phyloP scores from a whole-genome alignment of 2,329 filamentous ascomycete genomes.

The Ceratocystis colombiana region DNA sequence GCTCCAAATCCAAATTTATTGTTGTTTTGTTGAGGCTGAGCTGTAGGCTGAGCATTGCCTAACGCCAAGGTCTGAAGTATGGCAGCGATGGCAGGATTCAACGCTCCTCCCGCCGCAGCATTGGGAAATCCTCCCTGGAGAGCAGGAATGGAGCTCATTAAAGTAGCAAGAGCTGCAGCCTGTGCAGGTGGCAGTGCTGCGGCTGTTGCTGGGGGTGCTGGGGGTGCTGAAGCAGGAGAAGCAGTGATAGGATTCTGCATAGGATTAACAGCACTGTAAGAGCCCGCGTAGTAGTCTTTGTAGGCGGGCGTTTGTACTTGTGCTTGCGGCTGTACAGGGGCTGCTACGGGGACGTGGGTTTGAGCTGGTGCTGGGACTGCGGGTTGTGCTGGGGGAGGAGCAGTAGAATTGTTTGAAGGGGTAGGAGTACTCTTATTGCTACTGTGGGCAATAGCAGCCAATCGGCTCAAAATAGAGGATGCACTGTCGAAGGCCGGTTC shows the following conservation, averaged over 20 bases:
- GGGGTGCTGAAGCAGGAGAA: conserved; percentile 29
- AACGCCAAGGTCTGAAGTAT: conserved; percentile 24
- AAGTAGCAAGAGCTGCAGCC: conserved; percentile 22
- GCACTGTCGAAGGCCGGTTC: conserved; percentile 37
- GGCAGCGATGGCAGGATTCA: conserved; percentile 21
- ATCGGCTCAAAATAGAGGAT: conserved; percentile 45
- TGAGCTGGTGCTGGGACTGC: not conserved
- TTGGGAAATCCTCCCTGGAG: conserved; percentile 19
- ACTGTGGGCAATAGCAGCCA: conserved; percentile 71
- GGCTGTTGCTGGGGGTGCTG: not conserved
- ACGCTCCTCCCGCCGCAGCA: not conserved
- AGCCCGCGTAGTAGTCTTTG: conserved; percentile 18
- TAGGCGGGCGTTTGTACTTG: not conserved
- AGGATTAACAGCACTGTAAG: conserved; percentile 26
- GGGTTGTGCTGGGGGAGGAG: conserved; percentile 27
- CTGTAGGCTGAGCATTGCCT: not conserved
- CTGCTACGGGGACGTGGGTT: conserved; percentile 31
- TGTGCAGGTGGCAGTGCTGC: conserved; percentile 17
- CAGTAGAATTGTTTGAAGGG: conserved; percentile 37
- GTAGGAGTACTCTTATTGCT: conserved; percentile 43
- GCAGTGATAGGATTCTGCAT: conserved; percentile 27
- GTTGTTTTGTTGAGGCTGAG: conserved; percentile 10
- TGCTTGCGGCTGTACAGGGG: conserved; percentile 27
- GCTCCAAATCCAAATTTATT: conserved; percentile 13
- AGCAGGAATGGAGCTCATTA: conserved; percentile 19